These are phyloP conservation scores for Aureobasidium sp. DNA, from an alignment of 2,329 filamentous ascomycete species.

Conservation along the genomic window DNA sequence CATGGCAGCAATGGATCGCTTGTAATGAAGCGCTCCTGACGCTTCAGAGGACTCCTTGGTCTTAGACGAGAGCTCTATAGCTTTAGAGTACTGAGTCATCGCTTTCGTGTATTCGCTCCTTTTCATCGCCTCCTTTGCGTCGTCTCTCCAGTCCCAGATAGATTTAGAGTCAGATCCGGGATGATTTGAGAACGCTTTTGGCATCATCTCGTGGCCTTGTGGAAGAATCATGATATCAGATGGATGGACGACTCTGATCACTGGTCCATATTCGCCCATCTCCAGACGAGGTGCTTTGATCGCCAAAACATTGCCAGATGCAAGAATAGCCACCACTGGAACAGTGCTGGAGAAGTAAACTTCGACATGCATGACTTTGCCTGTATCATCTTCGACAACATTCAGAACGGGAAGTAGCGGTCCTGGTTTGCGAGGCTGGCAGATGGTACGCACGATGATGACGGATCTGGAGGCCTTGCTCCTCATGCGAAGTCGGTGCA, in stretches of 20 bases:
- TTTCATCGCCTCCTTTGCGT: neutral
- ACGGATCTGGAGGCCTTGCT: neutral
- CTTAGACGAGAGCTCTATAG: neutral
- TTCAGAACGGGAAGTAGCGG: neutral
- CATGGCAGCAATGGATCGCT: neutral
- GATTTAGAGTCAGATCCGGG: neutral
- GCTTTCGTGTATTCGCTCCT: neutral
- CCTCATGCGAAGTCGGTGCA: neutral
- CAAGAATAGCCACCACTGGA: neutral
- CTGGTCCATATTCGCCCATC: neutral
- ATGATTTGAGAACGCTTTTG: neutral
- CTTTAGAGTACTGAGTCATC: neutral
- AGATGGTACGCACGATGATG: neutral
- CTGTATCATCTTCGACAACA: neutral
- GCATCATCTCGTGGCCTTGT: neutral
- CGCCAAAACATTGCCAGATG: neutral
- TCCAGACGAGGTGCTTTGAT: neutral
- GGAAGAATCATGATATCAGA: neutral
- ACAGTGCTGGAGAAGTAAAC: neutral
- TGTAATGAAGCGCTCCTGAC: neutral
- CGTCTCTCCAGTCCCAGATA: neutral
- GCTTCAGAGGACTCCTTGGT: neutral
- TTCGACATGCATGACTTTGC: neutral
- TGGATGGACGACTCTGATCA: neutral
- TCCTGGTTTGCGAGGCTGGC: neutral